phyloP scores from a whole-genome alignment of 2,329 filamentous ascomycete genomes.

The Fusarium phyllophilum region DNA sequence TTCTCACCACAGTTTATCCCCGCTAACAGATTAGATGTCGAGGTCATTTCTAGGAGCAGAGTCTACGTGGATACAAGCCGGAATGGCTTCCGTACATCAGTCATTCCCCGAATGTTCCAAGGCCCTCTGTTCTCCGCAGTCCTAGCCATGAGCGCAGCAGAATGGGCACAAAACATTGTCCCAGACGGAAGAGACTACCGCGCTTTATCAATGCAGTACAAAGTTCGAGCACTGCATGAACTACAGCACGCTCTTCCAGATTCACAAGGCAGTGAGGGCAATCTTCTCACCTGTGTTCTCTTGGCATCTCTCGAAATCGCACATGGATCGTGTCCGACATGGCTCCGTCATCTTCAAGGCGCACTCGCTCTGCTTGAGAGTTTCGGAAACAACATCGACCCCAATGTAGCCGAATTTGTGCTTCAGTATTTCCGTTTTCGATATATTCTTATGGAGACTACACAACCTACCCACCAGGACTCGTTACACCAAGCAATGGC shows the following conservation, averaged over 20 bases:
- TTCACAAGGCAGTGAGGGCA: constrained; percentile 23
- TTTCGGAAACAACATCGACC: constrained; percentile 23
- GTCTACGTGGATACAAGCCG: constrained; percentile 39
- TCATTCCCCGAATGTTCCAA: constrained; percentile 36
- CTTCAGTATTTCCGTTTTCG: constrained; percentile 41
- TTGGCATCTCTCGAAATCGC: constrained; percentile 39
- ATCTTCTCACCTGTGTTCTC: constrained; percentile 38
- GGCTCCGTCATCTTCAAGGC: constrained; percentile 38
- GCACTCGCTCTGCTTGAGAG: constrained; percentile 39
- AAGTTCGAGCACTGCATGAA: constrained; percentile 33
- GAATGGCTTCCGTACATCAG: constrained; percentile 37
- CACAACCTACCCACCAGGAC: constrained; percentile 22
- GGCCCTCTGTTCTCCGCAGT: constrained; percentile 35
- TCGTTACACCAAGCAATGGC: constrained; percentile 20
- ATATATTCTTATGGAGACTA: constrained; percentile 40
- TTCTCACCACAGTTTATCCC: rapidly evolving
- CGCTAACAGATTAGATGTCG: constrained; percentile 32
- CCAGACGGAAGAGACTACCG: constrained; percentile 34
- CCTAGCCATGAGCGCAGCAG: constrained; percentile 39
- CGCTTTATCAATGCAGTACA: constrained; percentile 36
- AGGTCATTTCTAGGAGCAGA: constrained; percentile 37
- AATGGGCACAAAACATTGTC: constrained; percentile 35
- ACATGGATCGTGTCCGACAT: constrained; percentile 34
- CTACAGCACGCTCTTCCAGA: constrained; percentile 28
- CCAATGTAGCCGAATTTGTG: constrained; percentile 32